These are phyloP conservation scores for Aspergillus avenaceus DNA, from an alignment of 495 filamentous ascomycete genomes.

Conservation along the genomic window DNA sequence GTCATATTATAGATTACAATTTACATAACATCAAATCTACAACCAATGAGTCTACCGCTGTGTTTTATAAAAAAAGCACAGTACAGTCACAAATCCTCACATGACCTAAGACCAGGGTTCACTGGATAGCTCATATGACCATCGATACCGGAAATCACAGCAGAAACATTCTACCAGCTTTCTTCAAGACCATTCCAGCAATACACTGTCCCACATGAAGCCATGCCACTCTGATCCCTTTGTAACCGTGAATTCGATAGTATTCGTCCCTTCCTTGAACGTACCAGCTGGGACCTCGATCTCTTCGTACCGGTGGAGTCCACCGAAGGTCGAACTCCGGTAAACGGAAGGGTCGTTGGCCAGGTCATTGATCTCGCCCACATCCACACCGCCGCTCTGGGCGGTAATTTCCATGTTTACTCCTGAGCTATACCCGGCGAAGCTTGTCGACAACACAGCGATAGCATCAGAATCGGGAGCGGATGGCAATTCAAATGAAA, in stretches of 20 bases:
- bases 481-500: slow-evolving; percentile 17
- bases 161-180: too few species aligned
- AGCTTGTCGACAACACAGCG: slow-evolving; percentile 17
- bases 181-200: neutral
- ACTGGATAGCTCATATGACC: too few species aligned
- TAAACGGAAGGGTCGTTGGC: slow-evolving; percentile 27
- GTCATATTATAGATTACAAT: too few species aligned
- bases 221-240: slow-evolving; percentile 19
- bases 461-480: neutral
- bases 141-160: too few species aligned
- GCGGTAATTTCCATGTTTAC: slow-evolving; percentile 16
- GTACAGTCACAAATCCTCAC: too few species aligned
- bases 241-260: slow-evolving; percentile 19
- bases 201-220: slow-evolving; percentile 23
- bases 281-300: slow-evolving; percentile 17
- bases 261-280: slow-evolving; percentile 17
- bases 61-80: too few species aligned
- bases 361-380: slow-evolving; percentile 14
- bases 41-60: too few species aligned
- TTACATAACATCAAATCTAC: too few species aligned
- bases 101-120: too few species aligned
- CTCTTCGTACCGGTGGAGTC: slow-evolving; percentile 32
- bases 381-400: slow-evolving; percentile 12
- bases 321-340: slow-evolving; percentile 27
- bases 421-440: slow-evolving; percentile 28